phyloP scores from a whole-genome alignment of 2,329 filamentous ascomycete species.

The Paracoccidioides brasiliensis region DNA sequence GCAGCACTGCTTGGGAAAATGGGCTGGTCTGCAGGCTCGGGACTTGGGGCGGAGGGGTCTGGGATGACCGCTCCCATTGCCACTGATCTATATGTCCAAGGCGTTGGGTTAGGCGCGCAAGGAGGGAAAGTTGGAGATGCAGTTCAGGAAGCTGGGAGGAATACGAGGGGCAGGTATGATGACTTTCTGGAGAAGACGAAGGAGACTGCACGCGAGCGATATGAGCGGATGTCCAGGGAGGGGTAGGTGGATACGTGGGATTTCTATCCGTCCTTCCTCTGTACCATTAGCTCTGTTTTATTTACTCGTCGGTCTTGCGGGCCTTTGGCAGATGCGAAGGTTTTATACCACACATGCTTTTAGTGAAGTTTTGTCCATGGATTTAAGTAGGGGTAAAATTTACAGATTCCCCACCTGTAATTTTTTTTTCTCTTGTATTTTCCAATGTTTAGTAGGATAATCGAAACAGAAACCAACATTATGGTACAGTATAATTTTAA shows the following conservation, averaged over 20 bases:
- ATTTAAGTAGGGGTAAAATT: too few relatives aligned
- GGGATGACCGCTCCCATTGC: constrained; percentile 36
- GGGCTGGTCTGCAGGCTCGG: constrained; percentile 37
- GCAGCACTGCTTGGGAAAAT: constrained; percentile 39
- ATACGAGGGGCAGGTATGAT: constrained; percentile 35
- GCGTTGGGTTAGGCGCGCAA: constrained; percentile 37
- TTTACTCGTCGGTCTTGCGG: neutral
- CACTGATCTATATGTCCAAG: constrained; percentile 37
- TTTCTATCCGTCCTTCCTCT: neutral
- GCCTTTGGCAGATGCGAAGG: too few relatives aligned
- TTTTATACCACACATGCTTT: neutral
- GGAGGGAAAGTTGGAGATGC: constrained; percentile 38
- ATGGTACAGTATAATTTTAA: neutral
- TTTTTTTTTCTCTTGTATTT: neutral
- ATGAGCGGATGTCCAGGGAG: constrained; percentile 28
- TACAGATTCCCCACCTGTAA: too few relatives aligned
- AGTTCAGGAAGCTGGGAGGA: constrained; percentile 34
- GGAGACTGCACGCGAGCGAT: constrained; percentile 35
- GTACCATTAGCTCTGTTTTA: constrained; percentile 1
- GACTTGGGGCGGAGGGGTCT: constrained; percentile 36
- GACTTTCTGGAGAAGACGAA: constrained; percentile 37
- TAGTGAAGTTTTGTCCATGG: too few relatives aligned
- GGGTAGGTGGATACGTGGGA: neutral
- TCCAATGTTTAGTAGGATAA: neutral
- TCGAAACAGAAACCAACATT: neutral